Evolutionary conservation across 495 filamentous ascomycete species (phyloP).

Genomic region (Margaritispora aquatica): DNA sequence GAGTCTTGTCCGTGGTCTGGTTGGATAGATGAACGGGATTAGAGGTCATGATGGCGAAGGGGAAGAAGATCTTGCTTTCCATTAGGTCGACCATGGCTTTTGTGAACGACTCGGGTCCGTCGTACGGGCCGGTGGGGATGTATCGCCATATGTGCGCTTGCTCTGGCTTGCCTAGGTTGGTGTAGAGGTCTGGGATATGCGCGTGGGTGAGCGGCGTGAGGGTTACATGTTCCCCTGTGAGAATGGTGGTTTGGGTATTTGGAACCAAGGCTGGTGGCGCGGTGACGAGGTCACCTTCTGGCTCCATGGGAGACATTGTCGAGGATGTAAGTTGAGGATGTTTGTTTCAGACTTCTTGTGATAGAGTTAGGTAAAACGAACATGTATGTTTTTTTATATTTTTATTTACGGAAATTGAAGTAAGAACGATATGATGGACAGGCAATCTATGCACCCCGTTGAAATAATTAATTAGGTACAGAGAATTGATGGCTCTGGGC

Average conservation of each 20-base stretch:
- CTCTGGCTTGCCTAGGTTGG: conserved; percentile 29
- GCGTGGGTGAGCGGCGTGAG: conserved; percentile 31
- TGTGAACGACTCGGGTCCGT: conserved; percentile 28
- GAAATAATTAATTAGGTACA: too few relatives aligned
- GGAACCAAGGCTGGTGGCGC: conserved; percentile 6
- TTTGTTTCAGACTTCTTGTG: too few relatives aligned
- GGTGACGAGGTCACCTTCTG: conserved; percentile 4
- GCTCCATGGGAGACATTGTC: conserved; percentile 3
- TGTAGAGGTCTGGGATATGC: conserved; percentile 36
- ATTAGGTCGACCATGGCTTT: conserved; percentile 24
- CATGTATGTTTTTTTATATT: too few relatives aligned
- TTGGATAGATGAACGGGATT: conserved; percentile 3
- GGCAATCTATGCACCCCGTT: too few relatives aligned
- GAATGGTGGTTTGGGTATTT: conserved; percentile 13
- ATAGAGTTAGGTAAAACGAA: too few relatives aligned
- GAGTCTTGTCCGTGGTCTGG: background rate
- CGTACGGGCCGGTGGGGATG: conserved; percentile 36
- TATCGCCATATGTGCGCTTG: conserved; percentile 41
- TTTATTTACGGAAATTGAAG: too few relatives aligned
- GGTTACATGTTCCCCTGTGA: conserved; percentile 32
- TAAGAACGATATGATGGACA: too few relatives aligned
- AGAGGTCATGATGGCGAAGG: conserved; percentile 37
- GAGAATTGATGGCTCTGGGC: too few relatives aligned
- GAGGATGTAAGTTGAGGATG: background rate
- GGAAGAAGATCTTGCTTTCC: conserved; percentile 29